phyloP scores from a whole-genome alignment of 148 eudicot species.

The Agrostemma githago region DNA sequence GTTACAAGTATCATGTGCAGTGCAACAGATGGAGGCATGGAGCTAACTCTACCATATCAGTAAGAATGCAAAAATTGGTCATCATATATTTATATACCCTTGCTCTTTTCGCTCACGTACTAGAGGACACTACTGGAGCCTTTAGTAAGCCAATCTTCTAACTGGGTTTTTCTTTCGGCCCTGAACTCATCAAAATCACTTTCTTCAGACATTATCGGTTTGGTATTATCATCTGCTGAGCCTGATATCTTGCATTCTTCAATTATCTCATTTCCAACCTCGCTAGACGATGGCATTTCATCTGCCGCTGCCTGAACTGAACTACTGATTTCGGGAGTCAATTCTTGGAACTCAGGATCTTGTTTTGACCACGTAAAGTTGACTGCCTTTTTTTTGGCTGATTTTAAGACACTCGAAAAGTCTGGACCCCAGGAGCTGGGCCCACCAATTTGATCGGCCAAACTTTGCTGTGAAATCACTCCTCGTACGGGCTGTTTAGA shows the following conservation, averaged over 20 bases:
- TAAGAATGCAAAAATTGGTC: neutral
- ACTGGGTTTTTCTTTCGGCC: conserved; percentile 58
- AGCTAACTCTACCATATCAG: neutral
- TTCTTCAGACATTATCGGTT: conserved; percentile 16
- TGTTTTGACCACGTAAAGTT: conserved; percentile 49
- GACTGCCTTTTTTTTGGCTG: conserved; percentile 56
- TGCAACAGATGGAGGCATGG: neutral
- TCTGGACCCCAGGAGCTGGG: conserved; percentile 56
- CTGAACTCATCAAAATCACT: conserved; percentile 54
- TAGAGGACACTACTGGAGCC: conserved; percentile 19
- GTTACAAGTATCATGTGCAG: neutral
- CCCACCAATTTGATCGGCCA: conserved; percentile 39
- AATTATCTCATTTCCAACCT: conserved; percentile 26
- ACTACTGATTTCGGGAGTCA: neutral
- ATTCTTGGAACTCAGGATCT: conserved; percentile 21
- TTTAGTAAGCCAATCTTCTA: conserved; percentile 62
- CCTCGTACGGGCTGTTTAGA: conserved; percentile 57
- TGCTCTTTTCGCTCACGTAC: neutral
- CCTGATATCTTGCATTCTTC: conserved; percentile 25
- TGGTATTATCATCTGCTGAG: conserved; percentile 1
- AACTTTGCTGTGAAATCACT: conserved; percentile 36
- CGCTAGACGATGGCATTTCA: conserved; percentile 39
- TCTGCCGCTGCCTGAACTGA: conserved; percentile 16
- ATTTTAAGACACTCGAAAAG: conserved; percentile 51
- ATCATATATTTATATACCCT: no score